phyloP scores from a whole-genome alignment of 345 rosid species.

The Linum usitatissimum region DNA sequence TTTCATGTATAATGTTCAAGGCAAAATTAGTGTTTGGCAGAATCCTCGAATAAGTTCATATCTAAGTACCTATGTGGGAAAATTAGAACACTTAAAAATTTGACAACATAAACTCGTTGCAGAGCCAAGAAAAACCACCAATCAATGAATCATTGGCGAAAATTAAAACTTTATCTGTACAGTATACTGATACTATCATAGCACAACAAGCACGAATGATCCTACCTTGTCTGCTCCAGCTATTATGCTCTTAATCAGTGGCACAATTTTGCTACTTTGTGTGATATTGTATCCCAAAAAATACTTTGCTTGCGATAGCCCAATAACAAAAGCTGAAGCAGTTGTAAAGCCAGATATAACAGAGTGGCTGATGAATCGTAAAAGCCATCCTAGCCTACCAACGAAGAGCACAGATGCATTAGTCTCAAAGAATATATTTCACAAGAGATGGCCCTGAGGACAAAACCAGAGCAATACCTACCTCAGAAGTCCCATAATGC shows the following conservation, averaged over 20 bases:
- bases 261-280: slow-evolving; percentile 83
- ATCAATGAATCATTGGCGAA: background rate
- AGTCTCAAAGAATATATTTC: background rate
- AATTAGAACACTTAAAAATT: too few relatives aligned
- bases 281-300: slow-evolving; percentile 79
- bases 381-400: slow-evolving; percentile 94
- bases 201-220: background rate
- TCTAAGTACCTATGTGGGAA: too few relatives aligned
- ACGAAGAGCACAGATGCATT: background rate
- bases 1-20: too few relatives aligned
- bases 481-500: slow-evolving; percentile 95
- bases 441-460: background rate
- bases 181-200: background rate
- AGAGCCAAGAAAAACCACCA: too few relatives aligned
- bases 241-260: slow-evolving; percentile 78
- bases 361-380: slow-evolving; percentile 97
- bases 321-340: slow-evolving; percentile 95
- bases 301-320: slow-evolving; percentile 84
- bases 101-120: background rate
- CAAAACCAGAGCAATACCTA: slow-evolving; percentile 13
- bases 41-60: too few relatives aligned
- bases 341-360: slow-evolving; percentile 97
- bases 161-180: background rate
- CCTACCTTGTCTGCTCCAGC: slow-evolving; percentile 75
- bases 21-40: too few relatives aligned